A percentile compares a stretch with the other conserved stretches of the same genome.
phyloP scores from a whole-genome alignment of 108 stramenopile genomes.

The Skeletonema menzelii region DNA sequence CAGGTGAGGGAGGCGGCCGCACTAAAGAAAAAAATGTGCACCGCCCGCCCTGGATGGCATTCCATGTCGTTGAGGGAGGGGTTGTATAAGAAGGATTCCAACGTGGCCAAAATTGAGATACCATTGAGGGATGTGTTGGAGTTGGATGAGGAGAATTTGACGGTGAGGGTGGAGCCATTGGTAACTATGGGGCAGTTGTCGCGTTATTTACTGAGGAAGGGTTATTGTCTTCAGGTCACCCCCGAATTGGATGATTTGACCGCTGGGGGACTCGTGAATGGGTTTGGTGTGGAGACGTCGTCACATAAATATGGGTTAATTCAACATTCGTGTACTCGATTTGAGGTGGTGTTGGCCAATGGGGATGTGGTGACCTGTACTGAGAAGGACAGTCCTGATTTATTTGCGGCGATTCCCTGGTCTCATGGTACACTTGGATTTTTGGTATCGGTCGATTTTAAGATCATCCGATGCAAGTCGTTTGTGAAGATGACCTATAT shows the following conservation, averaged over 20 bases:
- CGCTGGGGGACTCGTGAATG: slow-evolving; percentile 60
- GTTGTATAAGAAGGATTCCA: slow-evolving; percentile 26
- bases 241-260: slow-evolving; percentile 71
- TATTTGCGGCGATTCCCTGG: slow-evolving; percentile 71
- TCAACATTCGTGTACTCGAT: slow-evolving; percentile 52
- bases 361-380: slow-evolving; percentile 51
- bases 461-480: slow-evolving; percentile 50
- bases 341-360: slow-evolving; percentile 45
- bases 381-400: slow-evolving; percentile 51
- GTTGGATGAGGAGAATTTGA: slow-evolving; percentile 26
- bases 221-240: slow-evolving; percentile 49
- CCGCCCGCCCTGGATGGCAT: slow-evolving; percentile 37
- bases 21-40: slow-evolving; percentile 25
- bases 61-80: slow-evolving; percentile 25
- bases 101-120: slow-evolving; percentile 42
- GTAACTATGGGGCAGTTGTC: slow-evolving; percentile 49
- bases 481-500: slow-evolving; percentile 52
- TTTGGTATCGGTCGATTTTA: slow-evolving; percentile 51
- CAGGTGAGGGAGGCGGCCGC: slow-evolving; percentile 22
- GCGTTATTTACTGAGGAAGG: slow-evolving; percentile 34
- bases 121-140: slow-evolving; percentile 43
- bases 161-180: slow-evolving; percentile 38
- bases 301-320: slow-evolving; percentile 60
- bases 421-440: slow-evolving; percentile 65
- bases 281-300: slow-evolving; percentile 61